Evolutionary conservation across 306 rosid species (phyloP), one percentile per base, ranked within the genome.

Genomic region (Prunus salicina): DNA sequence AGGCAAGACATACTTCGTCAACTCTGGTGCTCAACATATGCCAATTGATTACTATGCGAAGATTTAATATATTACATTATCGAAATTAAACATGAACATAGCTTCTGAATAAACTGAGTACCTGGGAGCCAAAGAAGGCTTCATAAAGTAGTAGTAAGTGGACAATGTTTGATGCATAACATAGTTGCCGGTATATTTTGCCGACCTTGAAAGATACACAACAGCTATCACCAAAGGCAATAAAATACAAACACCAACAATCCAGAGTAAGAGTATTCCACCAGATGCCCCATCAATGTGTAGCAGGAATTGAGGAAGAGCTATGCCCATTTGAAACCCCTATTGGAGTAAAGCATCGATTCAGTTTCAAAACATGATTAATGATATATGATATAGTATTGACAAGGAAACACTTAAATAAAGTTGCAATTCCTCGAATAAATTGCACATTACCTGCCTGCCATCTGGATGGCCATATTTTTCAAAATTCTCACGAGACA

Each of bases 261-360:
- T 96, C 97, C 99, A 93, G 76, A 96, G 88, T 79, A 91, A 83
- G 61, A 96, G 98, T 79, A 96, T 88, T 78, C 97, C 99, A 79
- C 98, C 98, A 65, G 96, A 91, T 78, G 97, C 91, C 88, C 98
- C 97, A 61, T 92, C 91, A 15, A 89, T 84, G 62, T 96, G 80
- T 65, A 96, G 89, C 74, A 96, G 80, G 86, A 96, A 92, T 75
- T 96, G 93, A 69, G 99, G 98, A 70, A 96, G 98, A 78, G 98
- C 97, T 82, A 92, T 92, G 76, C 99, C 97, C 99, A 96, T 96
- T 92, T 92, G 93, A 76, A 96, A 96, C 49, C 99, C 99, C 99
- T 96, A 85, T 65, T 61, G 16, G 61, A 79, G 82, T 41, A 82
- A 82, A 80, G 53, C 72, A 75, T 41, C 81, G 79, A 47, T 49